phyloP scores from a whole-genome alignment of 2,329 filamentous ascomycete species.

The Cephalotrichum gorgonifer region DNA sequence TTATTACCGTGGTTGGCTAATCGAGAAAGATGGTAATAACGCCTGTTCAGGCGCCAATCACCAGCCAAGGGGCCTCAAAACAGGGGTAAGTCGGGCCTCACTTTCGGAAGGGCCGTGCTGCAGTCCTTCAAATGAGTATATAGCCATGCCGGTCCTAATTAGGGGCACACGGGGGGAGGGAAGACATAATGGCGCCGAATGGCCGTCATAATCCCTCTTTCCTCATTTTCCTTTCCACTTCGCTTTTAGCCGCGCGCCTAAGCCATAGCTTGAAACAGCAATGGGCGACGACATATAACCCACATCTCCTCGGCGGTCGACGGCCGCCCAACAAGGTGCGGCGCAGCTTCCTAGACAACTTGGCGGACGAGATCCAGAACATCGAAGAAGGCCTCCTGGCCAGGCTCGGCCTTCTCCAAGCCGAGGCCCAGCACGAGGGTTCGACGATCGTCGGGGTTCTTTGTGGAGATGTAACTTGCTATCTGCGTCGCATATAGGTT shows the following conservation, averaged over 20 bases:
- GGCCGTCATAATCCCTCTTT: not conserved
- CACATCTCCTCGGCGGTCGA: not conserved
- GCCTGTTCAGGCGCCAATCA: too few species aligned
- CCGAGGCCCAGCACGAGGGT: constrained; percentile 54
- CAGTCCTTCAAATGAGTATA: too few species aligned
- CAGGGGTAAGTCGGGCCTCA: too few species aligned
- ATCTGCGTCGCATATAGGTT: constrained; percentile 87
- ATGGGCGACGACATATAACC: not conserved
- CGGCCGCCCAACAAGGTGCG: too few species aligned
- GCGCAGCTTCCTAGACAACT: constrained; percentile 30
- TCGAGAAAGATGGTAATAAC: too few species aligned
- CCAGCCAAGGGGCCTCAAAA: too few species aligned
- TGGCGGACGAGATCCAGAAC: constrained; percentile 52
- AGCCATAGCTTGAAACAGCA: not conserved
- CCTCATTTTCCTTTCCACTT: too few species aligned
- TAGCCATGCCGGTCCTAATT: too few species aligned
- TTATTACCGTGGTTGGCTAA: too few species aligned
- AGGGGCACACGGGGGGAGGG: not conserved
- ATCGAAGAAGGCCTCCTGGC: constrained; percentile 52
- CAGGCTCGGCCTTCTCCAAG: constrained; percentile 36
- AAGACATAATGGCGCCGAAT: not conserved
- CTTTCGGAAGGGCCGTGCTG: too few species aligned
- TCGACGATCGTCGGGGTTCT: constrained; percentile 53
- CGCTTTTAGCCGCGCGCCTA: not conserved
- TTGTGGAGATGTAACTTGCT: constrained; percentile 65